Evolutionary conservation across 805 yeast species (phyloP).

Genomic region (Wickerhamomyces pijperi): DNA sequence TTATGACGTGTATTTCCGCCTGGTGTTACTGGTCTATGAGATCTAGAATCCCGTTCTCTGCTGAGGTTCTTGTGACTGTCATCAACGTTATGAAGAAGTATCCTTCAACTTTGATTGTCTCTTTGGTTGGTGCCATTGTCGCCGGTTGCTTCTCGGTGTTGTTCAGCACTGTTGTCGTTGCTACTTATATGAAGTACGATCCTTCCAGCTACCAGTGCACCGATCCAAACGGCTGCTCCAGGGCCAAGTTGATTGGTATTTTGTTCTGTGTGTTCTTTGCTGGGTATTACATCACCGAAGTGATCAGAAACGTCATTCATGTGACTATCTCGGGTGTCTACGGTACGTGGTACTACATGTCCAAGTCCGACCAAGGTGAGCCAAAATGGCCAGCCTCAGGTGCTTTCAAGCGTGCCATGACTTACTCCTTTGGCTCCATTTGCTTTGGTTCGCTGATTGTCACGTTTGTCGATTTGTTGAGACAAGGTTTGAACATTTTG

Average conservation of each 20-base stretch:
- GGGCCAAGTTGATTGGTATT: conserved; percentile 53
- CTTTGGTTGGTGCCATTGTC: conserved; percentile 47
- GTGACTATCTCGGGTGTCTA: conserved; percentile 74
- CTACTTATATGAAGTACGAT: conserved; percentile 69
- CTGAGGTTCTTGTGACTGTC: conserved; percentile 56
- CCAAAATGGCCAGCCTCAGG: conserved; percentile 75
- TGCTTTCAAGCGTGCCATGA: conserved; percentile 67
- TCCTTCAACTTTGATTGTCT: conserved; percentile 57
- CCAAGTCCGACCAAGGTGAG: conserved; percentile 63
- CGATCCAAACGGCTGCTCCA: conserved; percentile 42
- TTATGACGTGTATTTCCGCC: conserved; percentile 54
- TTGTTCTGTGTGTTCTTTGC: conserved; percentile 69
- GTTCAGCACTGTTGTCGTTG: conserved; percentile 57
- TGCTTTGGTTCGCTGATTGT: conserved; percentile 76
- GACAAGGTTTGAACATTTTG: conserved; percentile 40
- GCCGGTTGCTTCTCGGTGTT: conserved; percentile 55
- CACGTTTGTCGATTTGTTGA: conserved; percentile 56
- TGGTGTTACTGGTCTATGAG: conserved; percentile 68
- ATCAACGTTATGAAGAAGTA: conserved; percentile 65
- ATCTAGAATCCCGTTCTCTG: conserved; percentile 61
- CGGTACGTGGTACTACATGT: conserved; percentile 86
- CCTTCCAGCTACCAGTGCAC: conserved; percentile 43
- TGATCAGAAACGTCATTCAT: conserved; percentile 69
- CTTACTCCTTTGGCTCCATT: conserved; percentile 83
- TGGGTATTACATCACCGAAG: conserved; percentile 77